Percentiles rank a stretch among this genome's conserved stretches.
Evolutionary conservation across 2,329 filamentous ascomycete species (phyloP).

Genomic region (Neopestalotiopsis sp.): DNA sequence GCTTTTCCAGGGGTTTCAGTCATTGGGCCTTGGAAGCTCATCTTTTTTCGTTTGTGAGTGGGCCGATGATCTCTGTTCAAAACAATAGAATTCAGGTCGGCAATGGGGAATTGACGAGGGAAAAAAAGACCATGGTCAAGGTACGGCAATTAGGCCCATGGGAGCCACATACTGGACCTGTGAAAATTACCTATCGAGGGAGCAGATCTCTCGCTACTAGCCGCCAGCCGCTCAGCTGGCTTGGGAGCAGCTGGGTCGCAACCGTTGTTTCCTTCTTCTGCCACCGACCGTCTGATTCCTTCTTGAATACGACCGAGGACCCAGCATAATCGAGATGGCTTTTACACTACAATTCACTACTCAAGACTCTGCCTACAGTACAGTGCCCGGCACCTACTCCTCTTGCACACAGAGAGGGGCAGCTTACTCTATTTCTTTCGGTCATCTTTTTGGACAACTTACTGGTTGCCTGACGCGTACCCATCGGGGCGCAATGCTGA

Average conservation of each 20-base stretch:
- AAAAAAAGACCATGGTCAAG: not conserved
- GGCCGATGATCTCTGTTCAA: conserved; percentile 13
- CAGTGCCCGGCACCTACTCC: not conserved
- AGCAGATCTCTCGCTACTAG: not conserved
- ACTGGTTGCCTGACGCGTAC: conserved; percentile 14
- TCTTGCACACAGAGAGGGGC: not conserved
- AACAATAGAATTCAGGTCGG: not conserved
- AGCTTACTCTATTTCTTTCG: not conserved
- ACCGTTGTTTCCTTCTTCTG: not conserved
- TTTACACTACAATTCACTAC: too few species aligned
- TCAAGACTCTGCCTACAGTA: not conserved
- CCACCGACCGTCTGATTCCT: not conserved
- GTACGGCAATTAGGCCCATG: conserved; percentile 11
- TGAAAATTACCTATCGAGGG: not conserved
- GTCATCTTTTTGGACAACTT: not conserved
- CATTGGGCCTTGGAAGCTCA: conserved; percentile 15
- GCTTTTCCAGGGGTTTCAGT: conserved; percentile 10
- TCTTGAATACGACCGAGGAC: not conserved
- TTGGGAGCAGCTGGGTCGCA: not conserved
- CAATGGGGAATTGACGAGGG: conserved; percentile 8
- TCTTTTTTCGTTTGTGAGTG: not conserved
- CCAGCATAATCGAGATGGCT: not conserved
- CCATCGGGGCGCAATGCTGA: conserved; percentile 12
- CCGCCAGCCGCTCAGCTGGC: not conserved
- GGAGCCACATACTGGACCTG: not conserved